phyloP scores from a whole-genome alignment of 2,329 filamentous ascomycete species.

The Diplodia scrobiculata region DNA sequence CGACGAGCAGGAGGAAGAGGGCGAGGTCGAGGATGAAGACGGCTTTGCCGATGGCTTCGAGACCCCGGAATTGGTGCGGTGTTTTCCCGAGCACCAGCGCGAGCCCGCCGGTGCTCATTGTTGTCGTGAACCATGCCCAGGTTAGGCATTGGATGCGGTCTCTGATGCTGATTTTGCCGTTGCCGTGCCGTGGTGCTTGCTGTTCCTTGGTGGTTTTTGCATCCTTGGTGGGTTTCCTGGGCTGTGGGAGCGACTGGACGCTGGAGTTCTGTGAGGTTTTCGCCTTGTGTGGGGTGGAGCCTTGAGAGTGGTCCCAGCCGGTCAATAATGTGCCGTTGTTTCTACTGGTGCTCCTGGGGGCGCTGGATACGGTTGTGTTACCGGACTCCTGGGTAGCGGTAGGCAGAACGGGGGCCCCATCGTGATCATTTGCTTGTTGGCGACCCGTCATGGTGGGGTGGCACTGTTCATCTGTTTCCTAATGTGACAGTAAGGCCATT shows the following conservation, averaged over 20 bases:
- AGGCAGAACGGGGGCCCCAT: neutral
- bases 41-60: slow-evolving; percentile 55
- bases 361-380: neutral
- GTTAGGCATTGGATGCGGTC: slow-evolving; percentile 47
- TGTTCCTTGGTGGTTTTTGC: neutral
- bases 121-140: slow-evolving; percentile 53
- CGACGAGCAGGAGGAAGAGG: slow-evolving; percentile 53
- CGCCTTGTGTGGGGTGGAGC: neutral
- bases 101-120: slow-evolving; percentile 55
- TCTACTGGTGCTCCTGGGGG: no score
- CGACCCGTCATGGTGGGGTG: no score
- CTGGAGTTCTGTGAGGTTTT: neutral
- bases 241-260: neutral
- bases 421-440: no score
- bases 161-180: slow-evolving; percentile 28
- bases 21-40: slow-evolving; percentile 56
- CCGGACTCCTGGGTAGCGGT: neutral
- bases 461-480: no score
- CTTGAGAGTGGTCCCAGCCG: neutral
- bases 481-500: no score
- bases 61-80: slow-evolving; percentile 52
- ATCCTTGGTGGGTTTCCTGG: neutral
- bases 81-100: slow-evolving; percentile 48
- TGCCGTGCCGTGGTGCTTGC: neutral
- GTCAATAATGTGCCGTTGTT: neutral